Percentiles rank a stretch among this genome's conserved stretches.
Conservation (phyloP, 805 yeast genomes). For the Metschnikowia continentalis region DNA sequence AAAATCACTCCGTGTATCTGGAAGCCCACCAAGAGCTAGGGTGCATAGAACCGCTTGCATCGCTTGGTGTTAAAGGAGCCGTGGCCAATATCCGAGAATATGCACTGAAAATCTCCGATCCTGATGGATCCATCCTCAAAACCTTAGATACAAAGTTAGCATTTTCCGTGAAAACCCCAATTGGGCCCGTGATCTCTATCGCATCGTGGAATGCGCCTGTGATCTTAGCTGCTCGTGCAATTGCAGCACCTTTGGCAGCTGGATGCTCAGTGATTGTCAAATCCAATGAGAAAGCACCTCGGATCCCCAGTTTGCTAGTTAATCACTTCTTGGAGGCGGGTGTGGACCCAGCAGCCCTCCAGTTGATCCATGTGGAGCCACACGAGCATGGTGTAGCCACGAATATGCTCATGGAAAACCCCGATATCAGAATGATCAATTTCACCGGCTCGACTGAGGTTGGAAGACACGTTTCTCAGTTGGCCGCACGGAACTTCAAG, state of each 20-base stretch:
- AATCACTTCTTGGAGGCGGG: constrained; percentile 36
- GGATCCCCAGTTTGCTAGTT: constrained; percentile 27
- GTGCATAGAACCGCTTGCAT: constrained; percentile 7
- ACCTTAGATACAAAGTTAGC: constrained; percentile 19
- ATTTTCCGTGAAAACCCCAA: constrained; percentile 32
- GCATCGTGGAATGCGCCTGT: constrained; percentile 51
- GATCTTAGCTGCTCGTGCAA: constrained; percentile 35
- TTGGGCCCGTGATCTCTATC: constrained; percentile 44
- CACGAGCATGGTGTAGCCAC: constrained; percentile 23
- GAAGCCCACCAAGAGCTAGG: constrained; percentile 14
- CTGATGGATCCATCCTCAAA: constrained; percentile 18
- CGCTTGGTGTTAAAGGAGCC: constrained; percentile 6
- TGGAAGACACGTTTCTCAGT: constrained; percentile 33
- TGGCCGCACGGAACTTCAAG: constrained; percentile 35
- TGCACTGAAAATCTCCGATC: constrained; percentile 10
- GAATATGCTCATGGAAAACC: constrained; percentile 23
- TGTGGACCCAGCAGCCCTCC: constrained; percentile 33
- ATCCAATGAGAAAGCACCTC: constrained; percentile 38
- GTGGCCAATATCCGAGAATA: constrained; percentile 10
- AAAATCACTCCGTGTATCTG: constrained; percentile 7
- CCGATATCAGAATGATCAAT: constrained; percentile 32
- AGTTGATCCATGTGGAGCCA: constrained; percentile 29
- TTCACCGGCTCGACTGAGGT: constrained; percentile 45
- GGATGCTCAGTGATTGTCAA: constrained; percentile 46
- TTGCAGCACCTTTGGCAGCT: constrained; percentile 44